Base-by-base conservation (phyloP, 441 rosid species). In the Adansonia rubrostipa region DNA sequence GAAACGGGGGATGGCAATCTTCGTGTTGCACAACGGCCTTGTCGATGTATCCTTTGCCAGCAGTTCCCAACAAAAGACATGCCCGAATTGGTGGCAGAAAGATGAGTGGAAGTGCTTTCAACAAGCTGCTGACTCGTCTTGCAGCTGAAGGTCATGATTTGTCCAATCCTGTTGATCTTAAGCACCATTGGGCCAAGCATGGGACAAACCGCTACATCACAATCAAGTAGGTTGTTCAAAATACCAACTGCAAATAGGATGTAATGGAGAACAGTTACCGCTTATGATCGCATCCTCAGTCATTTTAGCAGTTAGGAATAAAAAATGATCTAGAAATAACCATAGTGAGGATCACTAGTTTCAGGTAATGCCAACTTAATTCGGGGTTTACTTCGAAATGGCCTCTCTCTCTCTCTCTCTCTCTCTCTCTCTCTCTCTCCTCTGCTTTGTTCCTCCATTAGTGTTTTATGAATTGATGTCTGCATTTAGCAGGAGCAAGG, bases 1-100 rank as follows among this genome's bases (percentile, higher is more conserved):
- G 99, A 15, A 96, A 86, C 44, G 98, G 99, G 47, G 99, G 99
- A 9, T 96, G 99, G 99, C 98, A 96, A 68, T 96, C 99, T 51
- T 89, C 99, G 0, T 96, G 99, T 78, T 96, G 99, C 96, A 96
- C 99, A 9, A 96, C 97, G 53, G 84, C 91, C 33, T 66, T 96
- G 70, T 96, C 99, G 8, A 84, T 94, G 91, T 80, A 93, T 72
- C 99, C 99, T 0, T 85, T 96, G 19, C 99, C 98, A 0, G 90
- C 97, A 0, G 85, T 91, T 75, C 99, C 98, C 36, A 94, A 92
- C 86, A 96, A 96, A 79, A 85, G 91, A 42, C 98, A 94, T 70
- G 96, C 97, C 36, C 89, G 99, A 24, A 85, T 96, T 9, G 98
- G 99, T 75, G 99, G 99, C n/a, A 80, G 98, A 74, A 96, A 96